These are phyloP conservation scores for Saccharomycopsis fermentans DNA, from an alignment of 805 yeast genomes.

Conservation along the genomic window DNA sequence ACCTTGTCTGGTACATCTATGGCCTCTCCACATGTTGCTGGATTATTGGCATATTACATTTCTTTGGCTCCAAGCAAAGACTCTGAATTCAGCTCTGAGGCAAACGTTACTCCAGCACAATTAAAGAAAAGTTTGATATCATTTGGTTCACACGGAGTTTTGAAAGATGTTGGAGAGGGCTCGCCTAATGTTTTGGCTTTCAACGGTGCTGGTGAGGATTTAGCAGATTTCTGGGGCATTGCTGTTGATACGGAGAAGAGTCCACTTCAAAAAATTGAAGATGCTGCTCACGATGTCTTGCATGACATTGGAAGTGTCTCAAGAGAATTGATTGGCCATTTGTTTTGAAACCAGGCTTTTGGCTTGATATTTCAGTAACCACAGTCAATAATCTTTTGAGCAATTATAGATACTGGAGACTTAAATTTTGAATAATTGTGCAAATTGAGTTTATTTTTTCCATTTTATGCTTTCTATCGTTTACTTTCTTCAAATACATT, in stretches of 20 bases:
- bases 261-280: neutral
- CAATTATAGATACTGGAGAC: no score
- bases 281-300: neutral
- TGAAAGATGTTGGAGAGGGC: slow-evolving; percentile 55
- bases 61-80: slow-evolving; percentile 72
- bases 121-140: slow-evolving; percentile 66
- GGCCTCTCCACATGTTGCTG: slow-evolving; percentile 97
- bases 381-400: no score
- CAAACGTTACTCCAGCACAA: slow-evolving; percentile 60
- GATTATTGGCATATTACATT: slow-evolving; percentile 79
- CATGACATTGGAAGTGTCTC: neutral
- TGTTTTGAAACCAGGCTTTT: neutral
- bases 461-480: no score
- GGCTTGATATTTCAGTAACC: no score
- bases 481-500: no score
- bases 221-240: slow-evolving; percentile 48
- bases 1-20: slow-evolving; percentile 91
- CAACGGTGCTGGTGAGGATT: slow-evolving; percentile 73
- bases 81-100: slow-evolving; percentile 50
- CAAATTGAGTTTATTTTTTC: no score
- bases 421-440: no score
- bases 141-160: slow-evolving; percentile 50
- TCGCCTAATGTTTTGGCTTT: slow-evolving; percentile 70
- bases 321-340: neutral
- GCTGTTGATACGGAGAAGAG: neutral